Percentiles rank a stretch among this genome's conserved stretches.
These are phyloP conservation scores for Gracilaria gracilis DNA, from an alignment of 23 red algal species.

Conservation along the genomic window DNA sequence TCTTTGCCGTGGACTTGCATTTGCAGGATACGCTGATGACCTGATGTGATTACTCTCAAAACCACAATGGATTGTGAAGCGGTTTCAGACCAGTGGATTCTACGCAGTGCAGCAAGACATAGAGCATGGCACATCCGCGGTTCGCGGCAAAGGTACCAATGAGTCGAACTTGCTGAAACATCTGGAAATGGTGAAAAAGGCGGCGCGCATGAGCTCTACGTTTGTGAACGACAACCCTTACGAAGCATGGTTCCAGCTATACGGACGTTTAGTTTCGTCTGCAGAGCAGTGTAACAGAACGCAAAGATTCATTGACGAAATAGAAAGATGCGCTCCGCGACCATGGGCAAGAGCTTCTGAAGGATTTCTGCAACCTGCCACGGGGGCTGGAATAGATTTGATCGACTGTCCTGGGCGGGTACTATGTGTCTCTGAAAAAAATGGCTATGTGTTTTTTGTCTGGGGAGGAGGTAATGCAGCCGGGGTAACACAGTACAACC, in stretches of 20 bases:
- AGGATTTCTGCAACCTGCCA: background rate
- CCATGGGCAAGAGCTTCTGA: background rate
- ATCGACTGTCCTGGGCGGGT: background rate
- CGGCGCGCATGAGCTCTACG: background rate
- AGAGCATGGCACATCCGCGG: background rate
- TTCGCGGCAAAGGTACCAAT: background rate
- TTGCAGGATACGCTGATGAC: slow-evolving; percentile 3
- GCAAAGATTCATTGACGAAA: background rate
- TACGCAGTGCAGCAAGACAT: slow-evolving; percentile 7
- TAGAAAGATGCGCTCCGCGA: background rate
- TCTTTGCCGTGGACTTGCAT: slow-evolving; percentile 1
- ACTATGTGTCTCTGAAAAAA: background rate
- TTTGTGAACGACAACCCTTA: background rate
- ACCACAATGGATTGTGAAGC: slow-evolving; percentile 28
- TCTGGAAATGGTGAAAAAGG: background rate
- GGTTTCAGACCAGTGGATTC: slow-evolving; percentile 11
- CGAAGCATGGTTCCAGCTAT: background rate
- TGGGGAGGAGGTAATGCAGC: no score
- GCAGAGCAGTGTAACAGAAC: slow-evolving; percentile 4
- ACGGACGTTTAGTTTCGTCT: slow-evolving; percentile 10
- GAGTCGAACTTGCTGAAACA: background rate
- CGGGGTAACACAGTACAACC: no score
- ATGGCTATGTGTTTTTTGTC: background rate
- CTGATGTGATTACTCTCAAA: slow-evolving; percentile 24
- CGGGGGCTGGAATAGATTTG: background rate